A percentile compares a stretch with the other conserved stretches of the same genome.
Conservation (phyloP, 108 stramenopile genomes). For the Chaetoceros tenuissimus region DNA sequence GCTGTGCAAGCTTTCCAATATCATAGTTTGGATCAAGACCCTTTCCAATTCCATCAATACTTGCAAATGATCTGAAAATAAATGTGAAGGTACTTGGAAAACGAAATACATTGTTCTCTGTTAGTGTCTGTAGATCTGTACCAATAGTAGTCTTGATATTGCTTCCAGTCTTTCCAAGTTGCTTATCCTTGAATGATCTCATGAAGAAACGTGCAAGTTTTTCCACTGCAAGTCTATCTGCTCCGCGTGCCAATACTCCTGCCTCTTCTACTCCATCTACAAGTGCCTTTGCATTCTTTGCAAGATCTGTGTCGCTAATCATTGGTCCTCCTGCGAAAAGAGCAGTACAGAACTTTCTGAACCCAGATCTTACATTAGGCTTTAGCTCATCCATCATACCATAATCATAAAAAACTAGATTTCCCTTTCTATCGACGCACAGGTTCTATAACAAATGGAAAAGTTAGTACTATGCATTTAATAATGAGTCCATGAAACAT, state of each 20-base stretch:
- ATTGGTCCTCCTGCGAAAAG: slow-evolving; percentile 83
- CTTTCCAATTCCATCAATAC: slow-evolving; percentile 95
- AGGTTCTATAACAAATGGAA: no score
- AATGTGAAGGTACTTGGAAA: slow-evolving; percentile 97
- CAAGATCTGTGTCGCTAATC: slow-evolving; percentile 60
- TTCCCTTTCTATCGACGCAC: slow-evolving; percentile 74
- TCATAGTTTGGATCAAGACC: slow-evolving; percentile 83
- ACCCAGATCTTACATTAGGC: slow-evolving; percentile 73
- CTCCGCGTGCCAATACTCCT: slow-evolving; percentile 85
- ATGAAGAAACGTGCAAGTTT: slow-evolving; percentile 93
- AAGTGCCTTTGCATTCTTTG: slow-evolving; percentile 80
- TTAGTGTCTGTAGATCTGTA: slow-evolving; percentile 75
- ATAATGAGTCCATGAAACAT: no score
- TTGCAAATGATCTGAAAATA: slow-evolving; percentile 95
- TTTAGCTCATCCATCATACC: slow-evolving; percentile 96
- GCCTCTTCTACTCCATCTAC: slow-evolving; percentile 93
- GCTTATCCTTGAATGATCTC: slow-evolving; percentile 85
- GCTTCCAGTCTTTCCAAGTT: slow-evolving; percentile 71
- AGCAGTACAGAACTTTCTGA: slow-evolving; percentile 80
- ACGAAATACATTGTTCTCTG: slow-evolving; percentile 80
- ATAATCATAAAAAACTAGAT: slow-evolving; percentile 93
- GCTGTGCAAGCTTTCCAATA: slow-evolving; percentile 89
- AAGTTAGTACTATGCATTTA: no score
- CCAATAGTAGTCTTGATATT: slow-evolving; percentile 80
- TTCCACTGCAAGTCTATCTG: slow-evolving; percentile 91